A percentile compares a stretch with the other conserved stretches of the same genome.
phyloP scores from a whole-genome alignment of 1,284 basidiomycete species.

The Ganoderma lingzhi region DNA sequence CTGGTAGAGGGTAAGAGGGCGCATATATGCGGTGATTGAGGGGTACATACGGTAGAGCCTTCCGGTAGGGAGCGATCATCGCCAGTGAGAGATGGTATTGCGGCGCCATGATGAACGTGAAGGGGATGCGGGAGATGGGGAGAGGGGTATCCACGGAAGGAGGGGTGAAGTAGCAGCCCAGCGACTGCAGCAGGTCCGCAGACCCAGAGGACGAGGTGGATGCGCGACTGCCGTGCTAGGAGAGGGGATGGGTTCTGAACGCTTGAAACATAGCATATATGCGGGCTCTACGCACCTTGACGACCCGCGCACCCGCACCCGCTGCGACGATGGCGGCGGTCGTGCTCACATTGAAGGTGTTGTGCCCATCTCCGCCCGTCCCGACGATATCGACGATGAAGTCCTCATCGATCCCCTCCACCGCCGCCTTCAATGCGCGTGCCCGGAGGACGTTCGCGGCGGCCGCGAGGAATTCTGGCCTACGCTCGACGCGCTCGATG shows the following conservation, averaged over 20 bases:
- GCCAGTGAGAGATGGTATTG: slow-evolving; percentile 93
- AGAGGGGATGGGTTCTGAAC: background rate
- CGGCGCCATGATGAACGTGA: slow-evolving; percentile 94
- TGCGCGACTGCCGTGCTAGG: slow-evolving; percentile 92
- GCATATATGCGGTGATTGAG: background rate
- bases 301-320: slow-evolving; percentile 91
- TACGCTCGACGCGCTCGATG: slow-evolving; percentile 75
- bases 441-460: slow-evolving; percentile 79
- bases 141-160: slow-evolving; percentile 64
- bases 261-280: background rate
- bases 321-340: slow-evolving; percentile 95
- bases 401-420: slow-evolving; percentile 65
- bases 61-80: slow-evolving; percentile 86
- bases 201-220: slow-evolving; percentile 96
- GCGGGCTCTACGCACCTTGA: slow-evolving; percentile 70
- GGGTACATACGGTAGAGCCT: slow-evolving; percentile 73
- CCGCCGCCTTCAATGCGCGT: slow-evolving; percentile 67
- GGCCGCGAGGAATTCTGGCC: slow-evolving; percentile 79
- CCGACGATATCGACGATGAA: slow-evolving; percentile 82
- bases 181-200: slow-evolving; percentile 89
- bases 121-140: slow-evolving; percentile 72
- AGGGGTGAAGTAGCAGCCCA: slow-evolving; percentile 84
- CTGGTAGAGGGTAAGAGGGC: slow-evolving; percentile 12
- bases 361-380: slow-evolving; percentile 96
- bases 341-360: slow-evolving; percentile 98